Conservation (phyloP, 352 stramenopile genomes). For the Globisporangium cederbergense region DNA sequence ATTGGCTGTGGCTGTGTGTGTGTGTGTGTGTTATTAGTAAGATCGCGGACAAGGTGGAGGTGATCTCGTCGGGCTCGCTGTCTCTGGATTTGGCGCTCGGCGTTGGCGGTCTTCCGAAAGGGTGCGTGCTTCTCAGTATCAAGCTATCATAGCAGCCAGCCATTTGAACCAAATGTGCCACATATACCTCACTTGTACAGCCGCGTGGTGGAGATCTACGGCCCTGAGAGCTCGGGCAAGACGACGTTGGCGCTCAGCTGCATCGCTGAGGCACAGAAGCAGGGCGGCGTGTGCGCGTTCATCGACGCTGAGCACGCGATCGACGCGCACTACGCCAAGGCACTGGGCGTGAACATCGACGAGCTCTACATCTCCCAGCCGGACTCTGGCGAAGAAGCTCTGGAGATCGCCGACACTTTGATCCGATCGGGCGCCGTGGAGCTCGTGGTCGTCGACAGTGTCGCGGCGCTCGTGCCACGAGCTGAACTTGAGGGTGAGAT, state of each 20-base stretch:
- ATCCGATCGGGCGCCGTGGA: slow-evolving; percentile 95
- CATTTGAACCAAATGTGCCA: neutral
- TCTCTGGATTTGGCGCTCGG: slow-evolving; percentile 91
- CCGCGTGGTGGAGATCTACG: slow-evolving; percentile 98
- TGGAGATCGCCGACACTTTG: slow-evolving; percentile 98
- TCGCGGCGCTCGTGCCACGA: slow-evolving; percentile 96
- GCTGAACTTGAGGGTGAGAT: slow-evolving; percentile 94
- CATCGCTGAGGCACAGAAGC: slow-evolving; percentile 95
- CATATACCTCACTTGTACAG: slow-evolving; percentile 35
- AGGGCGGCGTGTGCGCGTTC: slow-evolving; percentile 94
- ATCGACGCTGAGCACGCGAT: slow-evolving; percentile 99
- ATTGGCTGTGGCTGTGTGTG: neutral
- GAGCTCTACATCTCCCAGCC: slow-evolving; percentile 97
- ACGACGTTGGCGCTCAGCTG: slow-evolving; percentile 97
- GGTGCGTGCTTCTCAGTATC: slow-evolving; percentile 29
- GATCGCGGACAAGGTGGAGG: slow-evolving; percentile 88
- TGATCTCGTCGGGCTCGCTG: slow-evolving; percentile 92
- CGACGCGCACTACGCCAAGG: slow-evolving; percentile 94
- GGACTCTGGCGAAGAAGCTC: slow-evolving; percentile 96
- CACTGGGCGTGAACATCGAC: slow-evolving; percentile 93
- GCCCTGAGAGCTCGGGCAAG: slow-evolving; percentile 97
- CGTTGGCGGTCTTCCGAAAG: slow-evolving; percentile 93
- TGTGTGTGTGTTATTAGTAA: slow-evolving; percentile 31
- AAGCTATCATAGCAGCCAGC: neutral
- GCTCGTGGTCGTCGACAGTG: slow-evolving; percentile 97